Conservation (phyloP, 495 filamentous ascomycete genomes). For the Astrothelium subdiscretum region DNA sequence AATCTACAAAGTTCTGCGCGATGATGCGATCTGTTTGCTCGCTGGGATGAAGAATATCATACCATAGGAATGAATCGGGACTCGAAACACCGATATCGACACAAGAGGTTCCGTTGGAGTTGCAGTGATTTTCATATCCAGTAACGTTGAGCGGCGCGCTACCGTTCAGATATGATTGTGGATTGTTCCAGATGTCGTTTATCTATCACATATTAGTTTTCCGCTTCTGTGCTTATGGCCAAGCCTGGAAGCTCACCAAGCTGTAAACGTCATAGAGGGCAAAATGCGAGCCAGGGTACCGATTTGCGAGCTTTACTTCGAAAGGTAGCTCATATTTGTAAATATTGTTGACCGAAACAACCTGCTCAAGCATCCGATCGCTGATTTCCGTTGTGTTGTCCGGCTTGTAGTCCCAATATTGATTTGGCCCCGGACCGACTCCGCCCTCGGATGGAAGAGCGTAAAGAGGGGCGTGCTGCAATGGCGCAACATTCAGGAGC, state of each 20-base stretch:
- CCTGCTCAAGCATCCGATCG: constrained; percentile 50
- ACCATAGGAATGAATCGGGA: constrained; percentile 39
- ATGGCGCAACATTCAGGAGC: constrained; percentile 51
- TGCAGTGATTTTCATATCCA: constrained; percentile 44
- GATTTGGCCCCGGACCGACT: constrained; percentile 25
- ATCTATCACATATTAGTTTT: constrained; percentile 21
- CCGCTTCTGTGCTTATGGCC: neutral
- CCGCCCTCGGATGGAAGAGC: constrained; percentile 40
- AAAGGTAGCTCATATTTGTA: constrained; percentile 50
- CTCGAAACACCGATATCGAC: constrained; percentile 13
- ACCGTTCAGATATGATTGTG: constrained; percentile 45
- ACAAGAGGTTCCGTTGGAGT: constrained; percentile 24
- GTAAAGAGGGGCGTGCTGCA: constrained; percentile 53
- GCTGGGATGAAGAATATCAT: constrained; percentile 57
- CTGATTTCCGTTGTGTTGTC: constrained; percentile 46
- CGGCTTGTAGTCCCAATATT: constrained; percentile 50
- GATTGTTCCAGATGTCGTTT: constrained; percentile 49
- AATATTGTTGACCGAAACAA: constrained; percentile 48
- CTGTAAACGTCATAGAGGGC: constrained; percentile 53
- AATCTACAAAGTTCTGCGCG: constrained; percentile 49
- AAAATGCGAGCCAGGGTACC: constrained; percentile 49
- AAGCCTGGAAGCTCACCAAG: constrained; percentile 23
- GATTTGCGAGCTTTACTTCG: constrained; percentile 37
- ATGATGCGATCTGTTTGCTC: constrained; percentile 43
- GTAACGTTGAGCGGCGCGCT: constrained; percentile 49